These are phyloP conservation scores for Reticulascus tulasneorum DNA, from an alignment of 2,329 filamentous ascomycete species.

Conservation along the genomic window DNA sequence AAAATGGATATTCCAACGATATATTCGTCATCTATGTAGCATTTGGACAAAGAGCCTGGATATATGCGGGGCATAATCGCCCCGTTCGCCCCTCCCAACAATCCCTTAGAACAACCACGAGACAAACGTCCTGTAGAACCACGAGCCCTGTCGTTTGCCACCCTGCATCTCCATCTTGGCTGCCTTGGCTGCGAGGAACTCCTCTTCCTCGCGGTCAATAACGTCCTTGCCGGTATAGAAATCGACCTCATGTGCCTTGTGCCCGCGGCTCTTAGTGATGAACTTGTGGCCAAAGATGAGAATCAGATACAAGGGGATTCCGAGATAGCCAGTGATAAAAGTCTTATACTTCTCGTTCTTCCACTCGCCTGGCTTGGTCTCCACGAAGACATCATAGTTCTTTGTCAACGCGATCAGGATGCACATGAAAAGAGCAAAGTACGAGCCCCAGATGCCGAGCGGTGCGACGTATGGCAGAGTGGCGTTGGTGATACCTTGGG, in stretches of 20 bases:
- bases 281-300: conserved; percentile 68
- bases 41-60: no score
- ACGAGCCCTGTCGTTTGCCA: conserved; percentile 19
- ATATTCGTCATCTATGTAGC: no score
- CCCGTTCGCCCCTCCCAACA: background rate
- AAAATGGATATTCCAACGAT: no score
- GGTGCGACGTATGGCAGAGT: conserved; percentile 64
- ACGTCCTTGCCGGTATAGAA: conserved; percentile 69
- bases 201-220: conserved; percentile 69
- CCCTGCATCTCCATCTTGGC: conserved; percentile 19
- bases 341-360: conserved; percentile 56
- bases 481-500: conserved; percentile 53
- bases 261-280: conserved; percentile 46
- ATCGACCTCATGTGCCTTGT: conserved; percentile 59
- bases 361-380: conserved; percentile 37
- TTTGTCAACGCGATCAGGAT: conserved; percentile 74
- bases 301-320: conserved; percentile 69
- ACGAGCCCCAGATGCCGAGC: conserved; percentile 67
- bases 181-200: conserved; percentile 57
- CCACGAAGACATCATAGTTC: conserved; percentile 71
- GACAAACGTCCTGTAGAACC: conserved; percentile 22
- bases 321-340: conserved; percentile 74
- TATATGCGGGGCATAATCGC: no score
- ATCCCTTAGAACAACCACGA: conserved; percentile 16
- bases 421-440: conserved; percentile 65